These are phyloP conservation scores for Starmerella apis DNA, from an alignment of 805 yeast genomes.

Conservation along the genomic window DNA sequence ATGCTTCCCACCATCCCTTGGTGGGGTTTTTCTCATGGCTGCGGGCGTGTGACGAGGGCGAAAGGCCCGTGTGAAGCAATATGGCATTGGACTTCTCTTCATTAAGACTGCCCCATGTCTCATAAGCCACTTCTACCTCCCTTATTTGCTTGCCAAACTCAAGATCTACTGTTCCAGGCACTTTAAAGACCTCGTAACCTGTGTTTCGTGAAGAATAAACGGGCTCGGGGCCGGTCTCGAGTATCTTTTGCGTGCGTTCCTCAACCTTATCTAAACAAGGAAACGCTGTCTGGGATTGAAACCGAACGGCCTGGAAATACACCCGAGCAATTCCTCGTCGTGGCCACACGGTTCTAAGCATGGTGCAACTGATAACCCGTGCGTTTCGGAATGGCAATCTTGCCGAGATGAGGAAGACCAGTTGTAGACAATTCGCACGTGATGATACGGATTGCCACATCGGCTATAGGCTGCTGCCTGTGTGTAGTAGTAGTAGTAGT, in stretches of 20 bases:
- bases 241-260: slow-evolving; percentile 33
- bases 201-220: slow-evolving; percentile 53
- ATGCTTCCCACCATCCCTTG: slow-evolving; percentile 93
- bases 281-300: slow-evolving; percentile 35
- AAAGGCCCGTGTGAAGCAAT: slow-evolving; percentile 77
- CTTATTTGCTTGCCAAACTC: slow-evolving; percentile 77
- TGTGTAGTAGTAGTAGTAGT: too few species aligned
- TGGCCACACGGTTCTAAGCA: neutral
- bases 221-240: slow-evolving; percentile 71
- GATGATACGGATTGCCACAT: neutral
- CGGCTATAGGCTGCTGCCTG: too few species aligned
- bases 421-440: neutral
- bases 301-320: neutral
- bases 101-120: slow-evolving; percentile 78
- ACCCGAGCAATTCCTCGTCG: neutral
- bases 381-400: neutral
- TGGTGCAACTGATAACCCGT: neutral
- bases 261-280: slow-evolving; percentile 81
- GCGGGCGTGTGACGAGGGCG: slow-evolving; percentile 89
- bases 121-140: slow-evolving; percentile 75
- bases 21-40: slow-evolving; percentile 59
- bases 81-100: slow-evolving; percentile 57
- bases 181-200: slow-evolving; percentile 50
- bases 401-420: neutral
- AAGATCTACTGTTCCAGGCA: slow-evolving; percentile 41